These are phyloP conservation scores for Hyaloscypha variabilis DNA, from an alignment of 495 filamentous ascomycete genomes.

Conservation along the genomic window DNA sequence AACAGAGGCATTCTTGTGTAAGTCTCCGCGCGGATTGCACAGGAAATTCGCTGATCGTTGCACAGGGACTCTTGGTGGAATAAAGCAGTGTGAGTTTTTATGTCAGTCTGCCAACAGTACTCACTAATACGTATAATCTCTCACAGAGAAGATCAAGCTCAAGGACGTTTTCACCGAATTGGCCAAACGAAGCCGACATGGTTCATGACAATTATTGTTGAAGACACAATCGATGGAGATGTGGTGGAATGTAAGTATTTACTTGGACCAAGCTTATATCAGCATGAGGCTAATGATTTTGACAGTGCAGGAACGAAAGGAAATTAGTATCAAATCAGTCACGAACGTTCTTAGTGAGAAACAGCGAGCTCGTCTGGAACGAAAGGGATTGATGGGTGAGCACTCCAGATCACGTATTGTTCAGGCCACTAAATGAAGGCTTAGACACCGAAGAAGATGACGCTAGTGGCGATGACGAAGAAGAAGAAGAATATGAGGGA, in stretches of 20 bases:
- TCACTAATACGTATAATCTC: not conserved
- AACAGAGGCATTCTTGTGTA: slow-evolving; percentile 44
- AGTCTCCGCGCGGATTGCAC: not conserved
- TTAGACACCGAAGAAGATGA: slow-evolving; percentile 7
- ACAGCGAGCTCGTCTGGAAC: not conserved
- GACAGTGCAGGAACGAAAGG: not conserved
- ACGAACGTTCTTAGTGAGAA: not conserved
- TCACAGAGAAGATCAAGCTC: slow-evolving; percentile 51
- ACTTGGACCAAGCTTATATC: not conserved
- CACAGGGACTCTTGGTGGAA: slow-evolving; percentile 47
- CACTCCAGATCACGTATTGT: not conserved
- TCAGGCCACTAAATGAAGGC: not conserved
- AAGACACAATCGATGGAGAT: slow-evolving; percentile 52
- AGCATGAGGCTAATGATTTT: not conserved
- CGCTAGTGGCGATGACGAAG: not conserved
- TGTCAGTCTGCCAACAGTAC: not conserved
- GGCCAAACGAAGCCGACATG: slow-evolving; percentile 58
- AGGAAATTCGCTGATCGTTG: not conserved
- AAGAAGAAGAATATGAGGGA: slow-evolving; percentile 3
- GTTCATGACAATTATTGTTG: slow-evolving; percentile 50
- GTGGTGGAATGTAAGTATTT: slow-evolving; percentile 35
- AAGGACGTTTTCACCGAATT: slow-evolving; percentile 62
- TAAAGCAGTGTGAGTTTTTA: slow-evolving; percentile 19
- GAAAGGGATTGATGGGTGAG: not conserved
- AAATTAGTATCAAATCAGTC: not conserved